These are phyloP conservation scores for Leersia perrieri DNA, from an alignment of 176 grass and related monocot species.

Conservation along the genomic window DNA sequence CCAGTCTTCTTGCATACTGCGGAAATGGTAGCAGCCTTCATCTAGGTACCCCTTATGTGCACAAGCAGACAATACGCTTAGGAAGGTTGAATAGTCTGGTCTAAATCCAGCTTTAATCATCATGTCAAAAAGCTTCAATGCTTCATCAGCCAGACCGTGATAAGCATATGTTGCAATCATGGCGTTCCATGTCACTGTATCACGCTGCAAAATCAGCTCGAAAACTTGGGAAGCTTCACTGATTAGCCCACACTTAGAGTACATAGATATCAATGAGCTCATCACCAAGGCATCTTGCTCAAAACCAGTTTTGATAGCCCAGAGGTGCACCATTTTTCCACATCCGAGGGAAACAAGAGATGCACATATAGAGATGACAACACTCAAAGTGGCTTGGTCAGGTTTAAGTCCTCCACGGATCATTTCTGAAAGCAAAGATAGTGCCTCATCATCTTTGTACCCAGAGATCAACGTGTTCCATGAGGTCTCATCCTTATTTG, in stretches of 20 bases:
- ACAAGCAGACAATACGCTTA: slow-evolving; percentile 66
- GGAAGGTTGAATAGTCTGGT: slow-evolving; percentile 67
- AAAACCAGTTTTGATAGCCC: slow-evolving; percentile 54
- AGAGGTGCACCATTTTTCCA: slow-evolving; percentile 66
- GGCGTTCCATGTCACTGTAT: slow-evolving; percentile 77
- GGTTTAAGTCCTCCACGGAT: slow-evolving; percentile 56
- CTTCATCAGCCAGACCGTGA: slow-evolving; percentile 64
- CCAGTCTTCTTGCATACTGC: slow-evolving; percentile 64
- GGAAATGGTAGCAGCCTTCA: slow-evolving; percentile 64
- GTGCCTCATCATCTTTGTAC: slow-evolving; percentile 48
- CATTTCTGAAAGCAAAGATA: slow-evolving; percentile 59
- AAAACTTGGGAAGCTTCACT: slow-evolving; percentile 57
- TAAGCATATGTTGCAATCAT: slow-evolving; percentile 77
- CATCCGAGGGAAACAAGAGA: slow-evolving; percentile 58
- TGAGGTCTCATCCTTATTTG: slow-evolving; percentile 52
- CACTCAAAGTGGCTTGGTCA: slow-evolving; percentile 53
- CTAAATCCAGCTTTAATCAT: slow-evolving; percentile 54
- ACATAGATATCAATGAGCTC: slow-evolving; percentile 77
- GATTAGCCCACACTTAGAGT: slow-evolving; percentile 71
- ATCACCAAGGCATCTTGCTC: slow-evolving; percentile 68
- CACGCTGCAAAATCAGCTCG: slow-evolving; percentile 41
- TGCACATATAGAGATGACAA: slow-evolving; percentile 64
- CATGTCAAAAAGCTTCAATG: slow-evolving; percentile 48
- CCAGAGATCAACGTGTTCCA: slow-evolving; percentile 80
- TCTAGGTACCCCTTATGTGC: slow-evolving; percentile 70